Percentiles rank a stretch among this genome's conserved stretches.
phyloP scores from a whole-genome alignment of 805 yeast genomes.

The Cyberlindnera mycetangii region DNA sequence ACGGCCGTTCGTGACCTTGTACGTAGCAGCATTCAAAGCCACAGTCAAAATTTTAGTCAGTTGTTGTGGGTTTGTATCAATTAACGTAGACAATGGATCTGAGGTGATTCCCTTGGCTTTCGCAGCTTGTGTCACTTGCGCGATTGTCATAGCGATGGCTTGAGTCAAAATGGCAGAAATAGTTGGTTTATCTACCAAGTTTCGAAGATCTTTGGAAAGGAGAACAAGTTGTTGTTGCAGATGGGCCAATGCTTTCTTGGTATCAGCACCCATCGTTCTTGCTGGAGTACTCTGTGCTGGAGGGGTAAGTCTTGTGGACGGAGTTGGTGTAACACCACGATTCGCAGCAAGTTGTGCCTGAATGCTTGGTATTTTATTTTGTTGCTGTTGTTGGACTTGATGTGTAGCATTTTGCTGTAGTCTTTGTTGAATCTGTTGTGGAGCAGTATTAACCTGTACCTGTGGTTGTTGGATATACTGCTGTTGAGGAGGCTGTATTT shows the following conservation, averaged over 20 bases:
- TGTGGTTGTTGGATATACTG: not conserved
- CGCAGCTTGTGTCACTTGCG: slow-evolving; percentile 85
- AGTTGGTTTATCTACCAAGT: slow-evolving; percentile 72
- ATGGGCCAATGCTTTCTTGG: slow-evolving; percentile 66
- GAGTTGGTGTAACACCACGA: slow-evolving; percentile 25
- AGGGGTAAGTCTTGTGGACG: slow-evolving; percentile 26
- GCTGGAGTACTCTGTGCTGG: slow-evolving; percentile 28
- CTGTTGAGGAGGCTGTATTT: not conserved
- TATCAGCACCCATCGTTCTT: slow-evolving; percentile 34
- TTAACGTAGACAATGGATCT: slow-evolving; percentile 72
- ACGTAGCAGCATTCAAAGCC: slow-evolving; percentile 76
- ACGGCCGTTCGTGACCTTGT: slow-evolving; percentile 54
- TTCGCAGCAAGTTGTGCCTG: slow-evolving; percentile 33
- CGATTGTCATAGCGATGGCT: slow-evolving; percentile 90
- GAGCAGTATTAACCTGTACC: not conserved
- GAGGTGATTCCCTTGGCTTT: slow-evolving; percentile 79
- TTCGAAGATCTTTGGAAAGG: slow-evolving; percentile 68
- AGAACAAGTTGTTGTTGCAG: slow-evolving; percentile 83
- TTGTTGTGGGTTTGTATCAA: slow-evolving; percentile 79
- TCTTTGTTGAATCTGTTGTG: not conserved
- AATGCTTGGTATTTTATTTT: slow-evolving; percentile 24
- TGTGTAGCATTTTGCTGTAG: not conserved
- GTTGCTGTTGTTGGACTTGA: slow-evolving; percentile 4
- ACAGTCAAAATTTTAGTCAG: slow-evolving; percentile 75
- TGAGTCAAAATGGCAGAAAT: slow-evolving; percentile 84